These are phyloP conservation scores for Phaffia tasmanica DNA, from an alignment of 768 basidiomycete genomes.

Conservation along the genomic window DNA sequence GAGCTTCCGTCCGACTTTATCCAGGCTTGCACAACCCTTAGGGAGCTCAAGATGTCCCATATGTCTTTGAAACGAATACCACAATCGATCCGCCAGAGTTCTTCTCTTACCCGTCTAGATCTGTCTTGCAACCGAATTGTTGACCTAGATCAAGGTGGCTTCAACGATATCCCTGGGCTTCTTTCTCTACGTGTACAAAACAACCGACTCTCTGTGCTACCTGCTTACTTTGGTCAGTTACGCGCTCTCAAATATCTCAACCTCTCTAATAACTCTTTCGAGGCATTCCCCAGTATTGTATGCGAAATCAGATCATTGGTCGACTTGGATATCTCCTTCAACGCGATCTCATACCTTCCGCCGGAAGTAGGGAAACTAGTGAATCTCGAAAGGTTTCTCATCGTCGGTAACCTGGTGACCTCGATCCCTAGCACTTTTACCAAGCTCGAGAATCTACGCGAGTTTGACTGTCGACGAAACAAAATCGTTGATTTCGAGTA, in stretches of 20 bases:
- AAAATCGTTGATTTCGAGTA: constrained; percentile 61
- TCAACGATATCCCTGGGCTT: constrained; percentile 65
- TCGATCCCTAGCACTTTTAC: constrained; percentile 55
- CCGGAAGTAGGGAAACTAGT: constrained; percentile 61
- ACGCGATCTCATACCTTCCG: constrained; percentile 69
- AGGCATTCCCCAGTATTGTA: constrained; percentile 59
- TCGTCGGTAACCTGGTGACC: constrained; percentile 75
- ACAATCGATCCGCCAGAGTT: constrained; percentile 62
- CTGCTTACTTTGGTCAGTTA: constrained; percentile 70
- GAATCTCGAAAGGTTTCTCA: constrained; percentile 57
- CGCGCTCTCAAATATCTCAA: constrained; percentile 64
- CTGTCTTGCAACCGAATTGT: constrained; percentile 82
- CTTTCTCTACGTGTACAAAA: constrained; percentile 67
- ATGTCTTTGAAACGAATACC: constrained; percentile 95
- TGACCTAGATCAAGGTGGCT: constrained; percentile 72
- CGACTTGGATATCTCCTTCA: constrained; percentile 91
- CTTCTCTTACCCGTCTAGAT: constrained; percentile 66
- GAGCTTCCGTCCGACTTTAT: constrained; percentile 96
- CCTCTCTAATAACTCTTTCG: constrained; percentile 93
- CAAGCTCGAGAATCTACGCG: constrained; percentile 50
- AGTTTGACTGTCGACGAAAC: constrained; percentile 80
- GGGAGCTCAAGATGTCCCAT: constrained; percentile 72
- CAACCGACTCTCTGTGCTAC: constrained; percentile 78
- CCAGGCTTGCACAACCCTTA: constrained; percentile 68
- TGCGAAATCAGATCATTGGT: constrained; percentile 59